Conservation (phyloP, 345 rosid species). For the Gossypium arboreum region DNA sequence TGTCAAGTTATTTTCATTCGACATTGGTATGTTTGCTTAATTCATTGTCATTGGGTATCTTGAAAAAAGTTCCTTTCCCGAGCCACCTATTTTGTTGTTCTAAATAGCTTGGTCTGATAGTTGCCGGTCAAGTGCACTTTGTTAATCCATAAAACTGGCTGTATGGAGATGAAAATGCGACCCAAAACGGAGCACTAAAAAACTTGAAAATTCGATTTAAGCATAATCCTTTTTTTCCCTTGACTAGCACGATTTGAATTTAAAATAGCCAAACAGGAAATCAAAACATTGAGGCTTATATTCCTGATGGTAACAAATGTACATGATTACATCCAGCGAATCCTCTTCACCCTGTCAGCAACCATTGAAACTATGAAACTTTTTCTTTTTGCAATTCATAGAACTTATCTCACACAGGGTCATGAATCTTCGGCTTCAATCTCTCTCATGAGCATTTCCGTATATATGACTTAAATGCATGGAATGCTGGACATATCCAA, state of each 20-base stretch:
- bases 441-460: not conserved
- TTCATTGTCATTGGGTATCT: no score
- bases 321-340: no score
- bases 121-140: not conserved
- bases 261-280: not conserved
- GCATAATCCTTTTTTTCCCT: constrained; percentile 5
- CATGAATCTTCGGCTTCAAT: not conserved
- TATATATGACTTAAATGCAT: not conserved
- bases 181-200: not conserved
- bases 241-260: constrained; percentile 4
- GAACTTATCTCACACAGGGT: not conserved
- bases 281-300: no score
- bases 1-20: no score
- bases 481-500: no score
- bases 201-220: not conserved
- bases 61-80: no score
- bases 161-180: not conserved
- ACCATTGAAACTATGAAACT: not conserved
- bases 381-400: not conserved
- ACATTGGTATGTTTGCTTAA: no score
- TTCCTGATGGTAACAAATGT: no score
- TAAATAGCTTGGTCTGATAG: no score
- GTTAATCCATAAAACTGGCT: not conserved
- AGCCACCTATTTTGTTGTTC: no score
- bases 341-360: no score